A percentile compares a stretch with the other conserved stretches of the same genome.
Evolutionary conservation across 495 filamentous ascomycete species (phyloP).

Genomic region (Aspergillus olivimuriae): DNA sequence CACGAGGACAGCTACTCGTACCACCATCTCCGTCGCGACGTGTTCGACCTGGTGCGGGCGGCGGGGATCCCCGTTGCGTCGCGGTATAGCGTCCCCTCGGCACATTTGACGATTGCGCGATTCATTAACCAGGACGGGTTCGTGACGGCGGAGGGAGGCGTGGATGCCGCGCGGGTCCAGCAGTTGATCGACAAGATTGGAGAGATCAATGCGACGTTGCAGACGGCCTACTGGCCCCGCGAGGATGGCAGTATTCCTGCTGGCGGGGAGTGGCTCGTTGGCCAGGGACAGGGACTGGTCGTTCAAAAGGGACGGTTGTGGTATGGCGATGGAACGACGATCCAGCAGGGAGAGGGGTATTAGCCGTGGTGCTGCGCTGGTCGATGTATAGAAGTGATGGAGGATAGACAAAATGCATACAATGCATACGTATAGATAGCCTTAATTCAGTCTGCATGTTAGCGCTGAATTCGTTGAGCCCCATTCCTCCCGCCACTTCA

Average conservation of each 20-base stretch:
- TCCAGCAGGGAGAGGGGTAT: conserved; percentile 53
- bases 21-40: conserved; percentile 79
- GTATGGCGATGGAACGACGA: conserved; percentile 73
- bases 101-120: conserved; percentile 80
- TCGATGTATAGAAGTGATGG: too few relatives aligned
- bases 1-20: conserved; percentile 64
- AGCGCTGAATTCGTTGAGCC: too few relatives aligned
- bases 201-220: conserved; percentile 66
- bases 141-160: conserved; percentile 14
- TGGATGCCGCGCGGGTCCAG: conserved; percentile 43
- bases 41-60: conserved; percentile 51
- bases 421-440: too few relatives aligned
- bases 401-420: too few relatives aligned
- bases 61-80: conserved; percentile 59
- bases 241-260: neutral
- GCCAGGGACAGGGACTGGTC: conserved; percentile 69
- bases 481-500: too few relatives aligned
- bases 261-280: conserved; percentile 43
- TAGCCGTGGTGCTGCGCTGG: too few relatives aligned
- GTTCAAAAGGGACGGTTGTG: conserved; percentile 66
- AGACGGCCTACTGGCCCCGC: conserved; percentile 57
- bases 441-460: too few relatives aligned
- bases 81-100: conserved; percentile 79
- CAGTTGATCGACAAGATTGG: conserved; percentile 62
- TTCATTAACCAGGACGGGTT: conserved; percentile 57